phyloP scores from a whole-genome alignment of 257 asterid genomes.

The Nicotiana benthamiana region DNA sequence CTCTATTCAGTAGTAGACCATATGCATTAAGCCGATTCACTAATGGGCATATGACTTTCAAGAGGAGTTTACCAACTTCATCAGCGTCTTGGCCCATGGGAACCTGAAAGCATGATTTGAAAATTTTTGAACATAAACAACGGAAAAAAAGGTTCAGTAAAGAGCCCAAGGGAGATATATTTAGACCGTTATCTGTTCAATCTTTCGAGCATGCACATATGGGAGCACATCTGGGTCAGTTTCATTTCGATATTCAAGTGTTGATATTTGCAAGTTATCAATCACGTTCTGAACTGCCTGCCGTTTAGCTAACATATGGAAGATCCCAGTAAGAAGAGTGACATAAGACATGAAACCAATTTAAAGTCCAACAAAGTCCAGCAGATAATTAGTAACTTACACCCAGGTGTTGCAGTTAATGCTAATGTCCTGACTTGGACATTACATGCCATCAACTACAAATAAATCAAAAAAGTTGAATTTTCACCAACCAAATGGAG shows the following conservation, averaged over 20 bases:
- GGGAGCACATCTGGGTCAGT: conserved; percentile 75
- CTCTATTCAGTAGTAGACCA: conserved; percentile 71
- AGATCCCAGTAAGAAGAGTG: conserved; percentile 17
- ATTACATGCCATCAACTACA: conserved; percentile 69
- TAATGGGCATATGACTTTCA: conserved; percentile 60
- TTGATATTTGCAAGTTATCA: conserved; percentile 79
- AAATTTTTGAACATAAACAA: not conserved
- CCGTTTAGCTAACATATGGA: conserved; percentile 55
- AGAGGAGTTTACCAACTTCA: conserved; percentile 56
- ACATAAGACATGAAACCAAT: not conserved
- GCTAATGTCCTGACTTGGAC: conserved; percentile 87
- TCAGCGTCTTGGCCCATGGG: conserved; percentile 70
- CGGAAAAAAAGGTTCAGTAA: not conserved
- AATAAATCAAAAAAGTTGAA: conserved; percentile 8
- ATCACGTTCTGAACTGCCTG: conserved; percentile 76
- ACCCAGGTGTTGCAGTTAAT: conserved; percentile 94
- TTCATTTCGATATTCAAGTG: conserved; percentile 84
- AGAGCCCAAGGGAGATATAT: conserved; percentile 3
- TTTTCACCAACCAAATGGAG: not conserved
- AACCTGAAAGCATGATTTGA: conserved; percentile 45
- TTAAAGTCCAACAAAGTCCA: not conserved
- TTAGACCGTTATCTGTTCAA: conserved; percentile 70
- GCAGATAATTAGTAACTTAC: conserved; percentile 43
- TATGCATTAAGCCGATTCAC: conserved; percentile 42
- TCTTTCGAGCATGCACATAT: conserved; percentile 78